A percentile compares a stretch with the other conserved stretches of the same genome.
Evolutionary conservation across 208 protist species (phyloP).

Genomic region (Kentomonas sorsogonicus): DNA sequence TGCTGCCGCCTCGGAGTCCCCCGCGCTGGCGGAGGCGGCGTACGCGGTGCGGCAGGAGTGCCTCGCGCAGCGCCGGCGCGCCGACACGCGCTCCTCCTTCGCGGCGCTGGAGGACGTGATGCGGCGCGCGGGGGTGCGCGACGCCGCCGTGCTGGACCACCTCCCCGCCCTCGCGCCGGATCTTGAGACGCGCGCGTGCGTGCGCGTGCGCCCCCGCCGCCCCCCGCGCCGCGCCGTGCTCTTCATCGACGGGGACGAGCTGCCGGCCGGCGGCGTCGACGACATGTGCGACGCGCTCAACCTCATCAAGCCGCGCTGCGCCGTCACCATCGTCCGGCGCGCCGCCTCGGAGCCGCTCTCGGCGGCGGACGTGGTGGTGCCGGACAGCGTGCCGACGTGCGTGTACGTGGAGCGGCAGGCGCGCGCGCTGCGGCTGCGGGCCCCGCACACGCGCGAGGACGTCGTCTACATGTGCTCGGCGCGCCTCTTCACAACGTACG

Average conservation of each 20-base stretch:
- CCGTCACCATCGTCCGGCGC: constrained; percentile 46
- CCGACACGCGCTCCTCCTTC: too few relatives aligned
- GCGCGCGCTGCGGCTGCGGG: constrained; percentile 29
- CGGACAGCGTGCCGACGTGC: constrained; percentile 47
- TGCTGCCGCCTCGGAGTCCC: background rate
- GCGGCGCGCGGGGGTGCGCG: constrained; percentile 17
- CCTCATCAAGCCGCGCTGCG: constrained; percentile 38
- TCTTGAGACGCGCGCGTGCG: constrained; percentile 38
- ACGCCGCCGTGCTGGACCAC: constrained; percentile 25
- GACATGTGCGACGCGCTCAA: constrained; percentile 54
- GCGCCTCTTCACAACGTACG: constrained; percentile 47
- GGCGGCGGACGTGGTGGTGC: constrained; percentile 36
- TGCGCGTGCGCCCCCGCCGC: constrained; percentile 42
- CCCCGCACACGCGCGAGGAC: constrained; percentile 47
- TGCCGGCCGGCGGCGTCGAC: constrained; percentile 42
- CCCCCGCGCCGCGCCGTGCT: constrained; percentile 31
- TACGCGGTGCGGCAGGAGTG: background rate
- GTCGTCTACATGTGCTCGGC: constrained; percentile 79
- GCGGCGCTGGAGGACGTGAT: constrained; percentile 34
- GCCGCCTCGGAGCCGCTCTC: constrained; percentile 28
- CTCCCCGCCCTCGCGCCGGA: constrained; percentile 19
- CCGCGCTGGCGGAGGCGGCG: background rate
- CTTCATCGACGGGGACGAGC: constrained; percentile 74
- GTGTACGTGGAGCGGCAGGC: constrained; percentile 57
- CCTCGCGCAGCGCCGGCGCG: too few relatives aligned